Evolutionary conservation across 2,329 filamentous ascomycete genomes (phyloP).

Genomic region (Lasiodiplodia sp.): DNA sequence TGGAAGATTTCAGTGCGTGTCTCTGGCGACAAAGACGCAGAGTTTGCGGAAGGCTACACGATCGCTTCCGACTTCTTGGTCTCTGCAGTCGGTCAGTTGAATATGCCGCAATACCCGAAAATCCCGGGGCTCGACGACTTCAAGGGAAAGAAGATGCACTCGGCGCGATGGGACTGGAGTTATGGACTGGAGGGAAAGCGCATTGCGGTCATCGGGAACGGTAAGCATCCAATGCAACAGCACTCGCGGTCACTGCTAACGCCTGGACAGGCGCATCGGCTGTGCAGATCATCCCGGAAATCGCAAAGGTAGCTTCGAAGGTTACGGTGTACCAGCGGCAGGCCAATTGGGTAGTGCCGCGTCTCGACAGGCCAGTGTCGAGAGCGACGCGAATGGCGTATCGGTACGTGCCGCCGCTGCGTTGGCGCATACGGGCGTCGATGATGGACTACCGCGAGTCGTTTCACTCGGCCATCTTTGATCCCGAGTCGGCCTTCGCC

Average conservation of each 20-base stretch:
- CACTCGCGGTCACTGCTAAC: conserved; percentile 38
- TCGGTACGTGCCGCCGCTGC: conserved; percentile 59
- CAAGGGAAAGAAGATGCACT: conserved; percentile 63
- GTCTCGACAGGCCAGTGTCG: conserved; percentile 57
- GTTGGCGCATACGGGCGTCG: conserved; percentile 57
- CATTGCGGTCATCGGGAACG: conserved; percentile 67
- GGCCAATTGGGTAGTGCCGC: conserved; percentile 66
- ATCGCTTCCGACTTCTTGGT: conserved; percentile 64
- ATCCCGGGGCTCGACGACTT: conserved; percentile 59
- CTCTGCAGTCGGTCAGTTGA: conserved; percentile 66
- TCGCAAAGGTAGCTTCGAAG: conserved; percentile 58
- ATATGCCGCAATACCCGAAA: conserved; percentile 59
- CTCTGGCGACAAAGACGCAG: conserved; percentile 61
- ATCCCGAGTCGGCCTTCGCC: conserved; percentile 50
- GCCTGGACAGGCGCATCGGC: conserved; percentile 56
- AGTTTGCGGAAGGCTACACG: conserved; percentile 60
- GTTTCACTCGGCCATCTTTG: conserved; percentile 55
- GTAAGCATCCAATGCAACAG: background rate
- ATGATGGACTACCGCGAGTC: conserved; percentile 65
- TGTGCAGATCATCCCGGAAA: conserved; percentile 65
- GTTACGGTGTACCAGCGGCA: conserved; percentile 65
- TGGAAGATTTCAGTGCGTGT: conserved; percentile 61
- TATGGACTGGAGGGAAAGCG: conserved; percentile 62
- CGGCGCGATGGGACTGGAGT: conserved; percentile 67
- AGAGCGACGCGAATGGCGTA: conserved; percentile 52